These are phyloP conservation scores for Xerocomus minutiporus DNA, from an alignment of 1,284 basidiomycete genomes.

Conservation along the genomic window DNA sequence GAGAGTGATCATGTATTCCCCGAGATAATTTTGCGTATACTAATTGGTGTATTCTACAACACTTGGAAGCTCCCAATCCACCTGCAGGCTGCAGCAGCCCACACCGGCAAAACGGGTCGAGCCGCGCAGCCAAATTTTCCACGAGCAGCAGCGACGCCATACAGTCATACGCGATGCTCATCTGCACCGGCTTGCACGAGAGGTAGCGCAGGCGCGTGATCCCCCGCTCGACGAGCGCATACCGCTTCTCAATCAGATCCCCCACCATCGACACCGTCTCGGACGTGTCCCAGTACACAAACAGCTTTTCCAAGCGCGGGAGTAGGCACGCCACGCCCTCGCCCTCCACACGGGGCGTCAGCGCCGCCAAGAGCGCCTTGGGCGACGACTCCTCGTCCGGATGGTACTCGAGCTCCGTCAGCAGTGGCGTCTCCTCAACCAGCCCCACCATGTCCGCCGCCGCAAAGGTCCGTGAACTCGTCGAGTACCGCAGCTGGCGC, in stretches of 20 bases:
- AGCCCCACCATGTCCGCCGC: too few species aligned
- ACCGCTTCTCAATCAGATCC: constrained; percentile 25
- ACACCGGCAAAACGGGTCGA: constrained; percentile 18
- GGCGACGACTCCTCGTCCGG: constrained; percentile 27
- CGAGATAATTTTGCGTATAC: too few species aligned
- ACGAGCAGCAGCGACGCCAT: constrained; percentile 11
- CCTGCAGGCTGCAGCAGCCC: constrained; percentile 18
- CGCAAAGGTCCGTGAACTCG: too few species aligned
- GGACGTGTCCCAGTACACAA: constrained; percentile 24
- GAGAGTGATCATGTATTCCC: too few species aligned
- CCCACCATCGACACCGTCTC: constrained; percentile 26
- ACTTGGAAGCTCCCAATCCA: constrained; percentile 19
- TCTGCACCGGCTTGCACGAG: constrained; percentile 22
- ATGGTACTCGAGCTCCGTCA: constrained; percentile 15
- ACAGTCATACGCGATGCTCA: constrained; percentile 15
- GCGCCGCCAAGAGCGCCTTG: neutral
- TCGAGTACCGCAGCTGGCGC: too few species aligned
- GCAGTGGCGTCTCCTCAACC: too few species aligned
- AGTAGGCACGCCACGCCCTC: constrained; percentile 19
- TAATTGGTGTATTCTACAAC: too few species aligned
- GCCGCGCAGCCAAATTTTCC: constrained; percentile 18
- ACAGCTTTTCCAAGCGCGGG: constrained; percentile 16
- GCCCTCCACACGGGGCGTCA: neutral
- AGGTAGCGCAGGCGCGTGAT: constrained; percentile 17
- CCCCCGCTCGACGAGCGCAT: constrained; percentile 13